Evolutionary conservation across 1,139 yeast species (phyloP), one percentile per base, ranked within the genome.

Genomic region (Debaryomyces sp.): DNA sequence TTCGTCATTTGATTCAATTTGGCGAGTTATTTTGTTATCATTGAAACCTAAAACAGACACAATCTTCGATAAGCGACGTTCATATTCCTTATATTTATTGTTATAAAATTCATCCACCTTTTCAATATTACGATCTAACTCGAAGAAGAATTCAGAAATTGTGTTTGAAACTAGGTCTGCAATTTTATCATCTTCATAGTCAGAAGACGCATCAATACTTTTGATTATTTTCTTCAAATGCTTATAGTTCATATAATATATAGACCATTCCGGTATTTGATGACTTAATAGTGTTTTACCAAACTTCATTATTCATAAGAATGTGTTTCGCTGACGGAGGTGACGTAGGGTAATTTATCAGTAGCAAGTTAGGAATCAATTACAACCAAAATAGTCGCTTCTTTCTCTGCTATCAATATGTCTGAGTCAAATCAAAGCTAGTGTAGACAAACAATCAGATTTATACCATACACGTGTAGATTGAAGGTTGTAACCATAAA

Each of bases 221-320:
- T 89, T 89, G 68, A 92, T 88, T 57, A 84, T 80, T 63, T 87
- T 86, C 72, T 94, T 94, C 58, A 94, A 77, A 48, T 80, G 84
- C 67, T 92, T 94, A 70, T 94, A 94, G 69, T 90, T 88, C 77
- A 92, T 81, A 63, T 94, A 92, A 59, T 79, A 81, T 75, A 70
- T 68, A n/a, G 74, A 61, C 97, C 98, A 92, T 70, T 91, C 97
- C 7, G 97, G 97, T 51, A 92, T 89, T 73, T 90, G 96, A 67
- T 92, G 96, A 49, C 89, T 75, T 35, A 85, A 69, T 57, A 89
- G 68, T 5, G 90, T 87, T 65, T 89, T 89, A 33, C 96, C 96
- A 67, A 89, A 89, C 78, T 89, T 89, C 96, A 89, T 89, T 30
- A 29, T 41, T 29, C 29, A 22, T 21, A 15, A 41, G 22, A 6